phyloP scores from a whole-genome alignment of 768 basidiomycete species.

The Tephrocybe sp. region DNA sequence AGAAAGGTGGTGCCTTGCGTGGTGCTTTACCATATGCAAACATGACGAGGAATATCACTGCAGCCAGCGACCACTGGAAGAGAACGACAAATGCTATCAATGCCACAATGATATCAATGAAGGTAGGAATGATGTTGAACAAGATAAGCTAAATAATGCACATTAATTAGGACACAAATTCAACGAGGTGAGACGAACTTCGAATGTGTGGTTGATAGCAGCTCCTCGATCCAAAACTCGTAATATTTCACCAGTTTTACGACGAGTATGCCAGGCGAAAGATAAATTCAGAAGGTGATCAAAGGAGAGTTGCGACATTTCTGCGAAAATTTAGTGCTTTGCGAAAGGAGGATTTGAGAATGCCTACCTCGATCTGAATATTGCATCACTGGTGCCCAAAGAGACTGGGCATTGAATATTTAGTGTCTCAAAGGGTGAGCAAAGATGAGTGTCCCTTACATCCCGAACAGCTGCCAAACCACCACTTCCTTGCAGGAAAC shows the following conservation, averaged over 20 bases:
- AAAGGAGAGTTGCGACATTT: slow-evolving; percentile 85
- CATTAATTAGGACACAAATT: not conserved
- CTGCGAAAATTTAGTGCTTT: slow-evolving; percentile 30
- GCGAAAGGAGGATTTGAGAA: not conserved
- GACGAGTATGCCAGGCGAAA: slow-evolving; percentile 76
- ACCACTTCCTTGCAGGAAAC: slow-evolving; percentile 74
- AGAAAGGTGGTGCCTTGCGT: not conserved
- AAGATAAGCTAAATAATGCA: slow-evolving; percentile 55
- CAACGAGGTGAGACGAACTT: slow-evolving; percentile 34
- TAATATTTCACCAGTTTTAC: slow-evolving; percentile 84
- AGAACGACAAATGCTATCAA: slow-evolving; percentile 59
- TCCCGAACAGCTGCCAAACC: slow-evolving; percentile 71
- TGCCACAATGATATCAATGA: slow-evolving; percentile 76
- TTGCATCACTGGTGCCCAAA: slow-evolving; percentile 90
- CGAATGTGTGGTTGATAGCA: slow-evolving; percentile 81
- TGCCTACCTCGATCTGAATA: slow-evolving; percentile 67
- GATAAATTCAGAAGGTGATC: slow-evolving; percentile 86
- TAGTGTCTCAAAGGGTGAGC: not conserved
- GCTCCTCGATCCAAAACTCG: slow-evolving; percentile 81
- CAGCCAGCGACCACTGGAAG: slow-evolving; percentile 66
- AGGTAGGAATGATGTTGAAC: slow-evolving; percentile 82
- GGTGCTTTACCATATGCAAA: slow-evolving; percentile 59
- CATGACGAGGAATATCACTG: slow-evolving; percentile 73
- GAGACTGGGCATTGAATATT: slow-evolving; percentile 35
- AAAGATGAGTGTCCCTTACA: slow-evolving; percentile 28